Evolutionary conservation across 23 red algal species (phyloP).

Genomic region (Gracilaria domingensis): DNA sequence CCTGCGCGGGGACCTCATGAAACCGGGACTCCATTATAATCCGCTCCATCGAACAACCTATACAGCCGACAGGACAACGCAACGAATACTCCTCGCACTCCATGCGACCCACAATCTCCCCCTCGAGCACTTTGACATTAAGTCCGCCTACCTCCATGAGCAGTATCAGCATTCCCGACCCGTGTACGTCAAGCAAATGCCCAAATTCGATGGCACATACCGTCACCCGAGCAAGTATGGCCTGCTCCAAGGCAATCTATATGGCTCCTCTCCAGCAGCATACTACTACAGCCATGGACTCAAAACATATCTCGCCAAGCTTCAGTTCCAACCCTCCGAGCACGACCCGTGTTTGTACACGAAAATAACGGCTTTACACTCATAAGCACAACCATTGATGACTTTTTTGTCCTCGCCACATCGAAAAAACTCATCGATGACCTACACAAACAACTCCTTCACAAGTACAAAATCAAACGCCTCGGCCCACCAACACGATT

Average conservation of each 20-base stretch:
- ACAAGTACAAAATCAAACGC: constrained; percentile 4
- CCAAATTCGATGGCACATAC: neutral
- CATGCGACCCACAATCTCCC: neutral
- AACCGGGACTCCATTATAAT: constrained; percentile 36
- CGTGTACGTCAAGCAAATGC: neutral
- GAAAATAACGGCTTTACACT: neutral
- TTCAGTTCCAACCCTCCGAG: neutral
- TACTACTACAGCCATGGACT: neutral
- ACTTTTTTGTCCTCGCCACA: neutral
- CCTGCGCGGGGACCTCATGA: constrained; percentile 15
- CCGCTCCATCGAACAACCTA: constrained; percentile 5
- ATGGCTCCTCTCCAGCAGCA: neutral
- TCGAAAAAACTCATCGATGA: neutral
- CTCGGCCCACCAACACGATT: neutral
- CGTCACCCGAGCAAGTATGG: neutral
- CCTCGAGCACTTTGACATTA: constrained; percentile 23
- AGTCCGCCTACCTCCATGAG: neutral
- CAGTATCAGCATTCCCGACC: neutral
- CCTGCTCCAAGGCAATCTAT: neutral
- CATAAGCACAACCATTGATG: neutral
- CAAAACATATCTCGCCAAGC: neutral
- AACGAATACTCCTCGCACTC: constrained; percentile 8
- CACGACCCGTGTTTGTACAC: neutral
- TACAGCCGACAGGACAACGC: neutral
- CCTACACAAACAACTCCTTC: neutral